Evolutionary conservation across 1,284 basidiomycete species (phyloP).

Genomic region (Porogramme epimiltina): DNA sequence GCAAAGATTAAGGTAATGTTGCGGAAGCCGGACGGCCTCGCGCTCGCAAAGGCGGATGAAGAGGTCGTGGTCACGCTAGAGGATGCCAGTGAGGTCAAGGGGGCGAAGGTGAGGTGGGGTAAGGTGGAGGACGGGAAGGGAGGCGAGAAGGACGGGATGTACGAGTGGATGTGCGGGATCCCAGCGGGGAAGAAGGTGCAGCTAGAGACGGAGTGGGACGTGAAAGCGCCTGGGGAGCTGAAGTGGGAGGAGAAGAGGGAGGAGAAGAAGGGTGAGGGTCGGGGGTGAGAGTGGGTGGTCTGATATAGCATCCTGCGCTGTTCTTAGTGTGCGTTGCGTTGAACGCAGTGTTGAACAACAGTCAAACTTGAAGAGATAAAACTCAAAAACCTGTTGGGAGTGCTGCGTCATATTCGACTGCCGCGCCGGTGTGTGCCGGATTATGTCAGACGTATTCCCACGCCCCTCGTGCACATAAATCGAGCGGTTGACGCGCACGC

Average conservation of each 20-base stretch:
- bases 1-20: slow-evolving; percentile 47
- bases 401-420: too few relatives aligned
- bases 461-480: too few relatives aligned
- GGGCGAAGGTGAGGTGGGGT: slow-evolving; percentile 27
- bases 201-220: slow-evolving; percentile 34
- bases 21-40: slow-evolving; percentile 47
- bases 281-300: too few relatives aligned
- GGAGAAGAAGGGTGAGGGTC: neutral
- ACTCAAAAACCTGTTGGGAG: too few relatives aligned
- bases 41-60: slow-evolving; percentile 45
- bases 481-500: too few relatives aligned
- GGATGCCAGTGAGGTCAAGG: neutral
- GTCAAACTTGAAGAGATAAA: too few relatives aligned
- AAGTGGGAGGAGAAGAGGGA: too few relatives aligned
- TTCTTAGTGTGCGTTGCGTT: too few relatives aligned
- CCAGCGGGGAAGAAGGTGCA: slow-evolving; percentile 34
- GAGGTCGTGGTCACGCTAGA: slow-evolving; percentile 38
- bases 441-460: too few relatives aligned
- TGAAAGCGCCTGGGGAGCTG: neutral
- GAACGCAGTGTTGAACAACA: too few relatives aligned
- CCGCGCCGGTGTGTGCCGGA: too few relatives aligned
- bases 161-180: slow-evolving; percentile 31
- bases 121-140: slow-evolving; percentile 19
- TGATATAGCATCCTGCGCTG: too few relatives aligned
- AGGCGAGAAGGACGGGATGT: slow-evolving; percentile 30